These are phyloP conservation scores for Cutaneotrichosporon dermatis DNA, from an alignment of 1,284 basidiomycete species.

Conservation along the genomic window DNA sequence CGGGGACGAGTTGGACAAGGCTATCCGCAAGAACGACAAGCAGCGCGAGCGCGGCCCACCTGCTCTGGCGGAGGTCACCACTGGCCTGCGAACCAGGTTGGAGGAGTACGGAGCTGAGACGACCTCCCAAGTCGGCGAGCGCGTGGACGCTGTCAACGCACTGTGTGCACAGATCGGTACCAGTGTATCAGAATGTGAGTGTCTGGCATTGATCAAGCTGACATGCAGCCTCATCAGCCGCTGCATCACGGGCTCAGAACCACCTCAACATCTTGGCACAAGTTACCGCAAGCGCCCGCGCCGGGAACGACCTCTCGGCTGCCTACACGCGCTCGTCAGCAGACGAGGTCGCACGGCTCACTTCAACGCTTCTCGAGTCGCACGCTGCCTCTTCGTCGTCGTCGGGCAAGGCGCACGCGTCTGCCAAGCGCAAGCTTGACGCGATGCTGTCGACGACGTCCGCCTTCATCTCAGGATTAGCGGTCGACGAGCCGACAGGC, in stretches of 20 bases:
- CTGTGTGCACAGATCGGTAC: slow-evolving; percentile 24
- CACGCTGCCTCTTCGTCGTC: slow-evolving; percentile 23
- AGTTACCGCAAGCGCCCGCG: slow-evolving; percentile 2
- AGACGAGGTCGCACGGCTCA: slow-evolving; percentile 16
- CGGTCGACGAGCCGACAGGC: slow-evolving; percentile 50
- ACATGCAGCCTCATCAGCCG: background rate
- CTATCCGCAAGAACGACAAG: slow-evolving; percentile 3
- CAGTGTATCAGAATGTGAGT: slow-evolving; percentile 27
- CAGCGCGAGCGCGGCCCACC: slow-evolving; percentile 8
- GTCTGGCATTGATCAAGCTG: fast-evolving
- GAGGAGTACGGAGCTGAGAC: slow-evolving; percentile 28
- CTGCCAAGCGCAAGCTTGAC: slow-evolving; percentile 25
- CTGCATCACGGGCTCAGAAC: background rate
- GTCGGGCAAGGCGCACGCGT: slow-evolving; percentile 17
- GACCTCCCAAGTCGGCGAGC: slow-evolving; percentile 20
- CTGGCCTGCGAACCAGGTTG: slow-evolving; percentile 23
- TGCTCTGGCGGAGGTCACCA: slow-evolving; percentile 28
- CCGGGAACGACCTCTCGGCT: background rate
- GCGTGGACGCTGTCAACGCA: slow-evolving; percentile 24
- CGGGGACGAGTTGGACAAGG: background rate
- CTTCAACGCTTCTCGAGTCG: slow-evolving; percentile 28
- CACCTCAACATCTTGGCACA: slow-evolving; percentile 4
- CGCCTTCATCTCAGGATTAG: slow-evolving; percentile 40
- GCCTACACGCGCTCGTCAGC: slow-evolving; percentile 4
- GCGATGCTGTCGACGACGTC: slow-evolving; percentile 30